Conservation (phyloP, 2,329 filamentous ascomycete species). For the Fusarium verrucosum region DNA sequence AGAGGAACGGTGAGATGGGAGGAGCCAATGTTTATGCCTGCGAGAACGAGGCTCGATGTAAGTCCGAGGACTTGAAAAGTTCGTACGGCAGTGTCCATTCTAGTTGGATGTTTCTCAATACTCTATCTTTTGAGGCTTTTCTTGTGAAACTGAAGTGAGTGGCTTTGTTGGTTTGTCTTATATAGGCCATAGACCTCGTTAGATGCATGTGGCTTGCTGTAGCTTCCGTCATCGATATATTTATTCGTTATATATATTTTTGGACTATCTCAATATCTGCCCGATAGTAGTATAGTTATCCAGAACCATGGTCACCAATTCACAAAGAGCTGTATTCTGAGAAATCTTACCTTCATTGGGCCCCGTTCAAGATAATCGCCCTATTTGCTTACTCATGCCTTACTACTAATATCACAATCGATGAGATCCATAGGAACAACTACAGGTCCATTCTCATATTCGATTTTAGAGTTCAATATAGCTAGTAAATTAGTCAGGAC, state of each 20-base stretch:
- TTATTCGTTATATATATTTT: background rate
- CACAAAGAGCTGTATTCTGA: too few species aligned
- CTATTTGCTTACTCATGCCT: too few species aligned
- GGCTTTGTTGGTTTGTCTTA: background rate
- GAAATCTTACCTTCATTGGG: too few species aligned
- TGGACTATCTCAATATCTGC: background rate
- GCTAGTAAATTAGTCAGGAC: too few species aligned
- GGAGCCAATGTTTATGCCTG: slow-evolving; percentile 27
- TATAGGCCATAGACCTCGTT: slow-evolving; percentile 4
- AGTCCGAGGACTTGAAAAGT: slow-evolving; percentile 19
- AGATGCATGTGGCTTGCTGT: slow-evolving; percentile 21
- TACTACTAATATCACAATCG: too few species aligned
- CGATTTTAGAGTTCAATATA: too few species aligned
- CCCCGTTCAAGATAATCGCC: too few species aligned
- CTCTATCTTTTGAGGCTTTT: background rate
- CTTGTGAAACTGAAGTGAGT: background rate
- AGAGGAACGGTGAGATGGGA: slow-evolving; percentile 33
- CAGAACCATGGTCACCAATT: too few species aligned
- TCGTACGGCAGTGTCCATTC: slow-evolving; percentile 21
- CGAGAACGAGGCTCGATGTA: slow-evolving; percentile 28
- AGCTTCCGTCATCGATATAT: background rate
- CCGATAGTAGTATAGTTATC: too few species aligned
- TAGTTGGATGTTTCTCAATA: too few species aligned
- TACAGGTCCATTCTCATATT: background rate
- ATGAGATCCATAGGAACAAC: too few species aligned